These are phyloP conservation scores for Aspergillus sclerotioniger DNA, from an alignment of 495 filamentous ascomycete species.

Conservation along the genomic window DNA sequence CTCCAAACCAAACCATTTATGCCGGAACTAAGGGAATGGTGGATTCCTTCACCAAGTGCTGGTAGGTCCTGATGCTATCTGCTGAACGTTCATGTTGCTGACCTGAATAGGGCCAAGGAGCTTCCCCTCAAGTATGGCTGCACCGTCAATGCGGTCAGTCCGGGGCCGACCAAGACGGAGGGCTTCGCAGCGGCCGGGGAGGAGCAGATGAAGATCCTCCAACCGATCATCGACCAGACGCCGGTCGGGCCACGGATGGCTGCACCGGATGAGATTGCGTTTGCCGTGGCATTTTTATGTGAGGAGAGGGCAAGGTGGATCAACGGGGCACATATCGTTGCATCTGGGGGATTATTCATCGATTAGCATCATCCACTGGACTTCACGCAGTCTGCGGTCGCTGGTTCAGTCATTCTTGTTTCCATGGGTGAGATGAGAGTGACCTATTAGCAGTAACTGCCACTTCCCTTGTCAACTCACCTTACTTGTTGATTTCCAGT, in stretches of 20 bases:
- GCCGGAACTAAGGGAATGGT: conserved; percentile 30
- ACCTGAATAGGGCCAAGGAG: conserved; percentile 21
- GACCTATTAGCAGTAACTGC: not conserved
- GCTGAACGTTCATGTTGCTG: not conserved
- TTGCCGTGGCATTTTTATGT: conserved; percentile 36
- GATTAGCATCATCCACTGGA: conserved; percentile 12
- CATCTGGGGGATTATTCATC: conserved; percentile 34
- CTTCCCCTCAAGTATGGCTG: conserved; percentile 30
- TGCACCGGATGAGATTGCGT: conserved; percentile 39
- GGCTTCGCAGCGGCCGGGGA: conserved; percentile 32
- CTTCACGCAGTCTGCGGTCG: not conserved
- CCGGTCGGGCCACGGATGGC: conserved; percentile 36
- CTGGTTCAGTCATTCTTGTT: not conserved
- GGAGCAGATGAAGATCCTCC: conserved; percentile 35
- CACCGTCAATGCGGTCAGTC: conserved; percentile 32
- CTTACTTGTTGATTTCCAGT: too few species aligned
- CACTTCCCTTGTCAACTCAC: too few species aligned
- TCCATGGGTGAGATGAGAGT: not conserved
- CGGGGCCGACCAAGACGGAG: conserved; percentile 34
- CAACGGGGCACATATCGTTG: conserved; percentile 37
- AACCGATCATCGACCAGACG: conserved; percentile 39
- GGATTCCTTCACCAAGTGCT: conserved; percentile 35
- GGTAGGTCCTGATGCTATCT: conserved; percentile 19
- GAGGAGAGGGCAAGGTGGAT: conserved; percentile 40
- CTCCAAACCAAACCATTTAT: conserved; percentile 29